Base-by-base conservation (phyloP, 2,329 filamentous ascomycete species). In the Graphiopsis chlorocephala region DNA sequence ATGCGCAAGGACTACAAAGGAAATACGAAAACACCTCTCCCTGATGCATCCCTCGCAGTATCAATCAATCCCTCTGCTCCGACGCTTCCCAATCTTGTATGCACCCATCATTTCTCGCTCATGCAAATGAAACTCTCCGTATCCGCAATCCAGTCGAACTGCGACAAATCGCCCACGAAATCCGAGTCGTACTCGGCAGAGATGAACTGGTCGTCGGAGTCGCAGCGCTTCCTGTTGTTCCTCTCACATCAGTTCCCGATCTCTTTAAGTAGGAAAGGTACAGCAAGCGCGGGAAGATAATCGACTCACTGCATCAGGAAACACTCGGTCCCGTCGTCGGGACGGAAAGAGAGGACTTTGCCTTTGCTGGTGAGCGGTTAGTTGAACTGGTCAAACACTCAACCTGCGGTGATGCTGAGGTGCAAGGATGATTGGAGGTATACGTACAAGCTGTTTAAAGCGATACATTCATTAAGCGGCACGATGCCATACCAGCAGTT, bases 381-480 rank as follows among this genome's bases (percentile, higher is more conserved):
- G n/a, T n/a, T n/a, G n/a, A n/a, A n/a, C n/a, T n/a, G 2, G 14
- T 35, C 14, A 15, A 15, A 17, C 12, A 35, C 3, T 35, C 31
- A 33, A 11, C 10, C 11, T 33, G 11, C 11, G 31, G 7, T 14
- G 31, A 33, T 10, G 31, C 2, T 7, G 4, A 31, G 8, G 52
- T 4, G 6, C 3, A 14, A 31, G 7, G n/a, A n/a, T n/a, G n/a
- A n/a, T n/a, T n/a, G n/a, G n/a, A n/a, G n/a, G n/a, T n/a, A n/a
- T n/a, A 70, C 71, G 47, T 67, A 74, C 72, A 72, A 75, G 25
- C 69, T 71, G 29, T 68, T 68, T 59, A 75, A 60, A 45, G 67
- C 61, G 11, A 74, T 69, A 61, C 72, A 74, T 8, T 50, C 61
- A 35, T 72, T 68, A 17, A 71, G 50, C 15, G 70, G 70, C 67